Conservation (phyloP, 164 flowering plant genomes). For the Berberis vulgaris region DNA sequence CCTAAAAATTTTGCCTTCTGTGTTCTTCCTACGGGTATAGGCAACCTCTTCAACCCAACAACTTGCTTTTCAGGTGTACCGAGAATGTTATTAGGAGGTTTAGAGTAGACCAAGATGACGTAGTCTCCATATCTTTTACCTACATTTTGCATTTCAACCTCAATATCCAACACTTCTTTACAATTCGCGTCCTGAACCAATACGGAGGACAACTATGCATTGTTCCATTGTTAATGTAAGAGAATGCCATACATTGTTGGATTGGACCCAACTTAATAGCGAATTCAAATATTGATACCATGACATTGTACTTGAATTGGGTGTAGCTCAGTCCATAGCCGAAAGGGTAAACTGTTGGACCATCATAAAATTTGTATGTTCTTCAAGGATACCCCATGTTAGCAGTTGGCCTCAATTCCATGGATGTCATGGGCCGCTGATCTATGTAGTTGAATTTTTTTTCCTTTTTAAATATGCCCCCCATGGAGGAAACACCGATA, state of each 20-base stretch:
- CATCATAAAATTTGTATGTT: conserved; percentile 39
- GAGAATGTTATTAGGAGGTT: conserved; percentile 9
- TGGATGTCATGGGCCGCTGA: conserved; percentile 32
- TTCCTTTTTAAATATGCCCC: too few relatives aligned
- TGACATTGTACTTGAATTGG: conserved; percentile 13
- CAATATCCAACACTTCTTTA: conserved; percentile 4
- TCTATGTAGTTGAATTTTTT: too few relatives aligned
- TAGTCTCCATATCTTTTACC: conserved; percentile 8
- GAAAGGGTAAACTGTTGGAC: conserved; percentile 25
- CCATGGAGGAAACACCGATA: background rate
- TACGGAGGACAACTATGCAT: conserved; percentile 14
- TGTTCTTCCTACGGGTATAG: background rate
- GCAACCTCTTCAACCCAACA: conserved; percentile 15
- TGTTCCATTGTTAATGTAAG: background rate
- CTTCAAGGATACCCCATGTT: conserved; percentile 31
- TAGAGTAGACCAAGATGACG: conserved; percentile 14
- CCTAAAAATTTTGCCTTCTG: conserved; percentile 7
- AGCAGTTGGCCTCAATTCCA: conserved; percentile 26
- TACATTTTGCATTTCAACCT: conserved; percentile 12
- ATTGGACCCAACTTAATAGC: background rate
- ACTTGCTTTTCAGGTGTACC: conserved; percentile 7
- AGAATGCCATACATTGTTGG: conserved; percentile 12
- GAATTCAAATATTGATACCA: conserved; percentile 6
- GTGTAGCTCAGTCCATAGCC: conserved; percentile 40
- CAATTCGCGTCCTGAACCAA: conserved; percentile 12